These are phyloP conservation scores for Tricholoma furcatifolium DNA, from an alignment of 768 basidiomycete genomes.

Conservation along the genomic window DNA sequence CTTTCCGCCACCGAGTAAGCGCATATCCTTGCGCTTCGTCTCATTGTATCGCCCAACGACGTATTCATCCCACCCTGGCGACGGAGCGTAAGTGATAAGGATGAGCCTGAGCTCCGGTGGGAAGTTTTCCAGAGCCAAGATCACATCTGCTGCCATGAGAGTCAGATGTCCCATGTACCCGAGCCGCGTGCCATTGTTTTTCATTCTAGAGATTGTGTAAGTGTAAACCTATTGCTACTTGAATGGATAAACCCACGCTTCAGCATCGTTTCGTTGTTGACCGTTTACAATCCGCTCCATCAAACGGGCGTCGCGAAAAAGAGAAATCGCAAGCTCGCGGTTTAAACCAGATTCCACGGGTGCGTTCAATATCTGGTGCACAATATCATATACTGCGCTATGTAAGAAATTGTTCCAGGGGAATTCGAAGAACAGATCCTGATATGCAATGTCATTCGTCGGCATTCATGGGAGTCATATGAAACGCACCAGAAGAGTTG, in stretches of 20 bases:
- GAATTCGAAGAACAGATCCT: constrained; percentile 95
- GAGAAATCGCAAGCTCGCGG: constrained; percentile 75
- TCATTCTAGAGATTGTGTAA: constrained; percentile 40
- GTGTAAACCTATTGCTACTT: background rate
- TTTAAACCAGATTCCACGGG: constrained; percentile 81
- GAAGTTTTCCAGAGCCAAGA: constrained; percentile 85
- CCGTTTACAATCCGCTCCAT: constrained; percentile 88
- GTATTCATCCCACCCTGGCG: constrained; percentile 85
- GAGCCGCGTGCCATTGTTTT: constrained; percentile 75
- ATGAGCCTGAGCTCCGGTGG: constrained; percentile 71
- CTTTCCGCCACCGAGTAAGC: constrained; percentile 84
- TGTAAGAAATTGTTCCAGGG: constrained; percentile 99
- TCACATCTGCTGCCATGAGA: constrained; percentile 92
- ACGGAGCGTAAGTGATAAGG: constrained; percentile 68
- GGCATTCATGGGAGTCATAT: background rate
- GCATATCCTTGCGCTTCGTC: constrained; percentile 78
- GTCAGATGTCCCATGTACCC: constrained; percentile 98
- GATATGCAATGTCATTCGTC: constrained; percentile 2
- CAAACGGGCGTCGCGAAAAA: constrained; percentile 84
- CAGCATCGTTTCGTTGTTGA: constrained; percentile 74
- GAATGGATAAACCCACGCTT: constrained; percentile 50
- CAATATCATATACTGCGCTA: constrained; percentile 91
- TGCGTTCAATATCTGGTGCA: constrained; percentile 94
- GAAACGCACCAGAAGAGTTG: constrained; percentile 70
- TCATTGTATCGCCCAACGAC: constrained; percentile 84